Base-by-base conservation (phyloP, 345 rosid species). In the Toxicodendron radicans region DNA sequence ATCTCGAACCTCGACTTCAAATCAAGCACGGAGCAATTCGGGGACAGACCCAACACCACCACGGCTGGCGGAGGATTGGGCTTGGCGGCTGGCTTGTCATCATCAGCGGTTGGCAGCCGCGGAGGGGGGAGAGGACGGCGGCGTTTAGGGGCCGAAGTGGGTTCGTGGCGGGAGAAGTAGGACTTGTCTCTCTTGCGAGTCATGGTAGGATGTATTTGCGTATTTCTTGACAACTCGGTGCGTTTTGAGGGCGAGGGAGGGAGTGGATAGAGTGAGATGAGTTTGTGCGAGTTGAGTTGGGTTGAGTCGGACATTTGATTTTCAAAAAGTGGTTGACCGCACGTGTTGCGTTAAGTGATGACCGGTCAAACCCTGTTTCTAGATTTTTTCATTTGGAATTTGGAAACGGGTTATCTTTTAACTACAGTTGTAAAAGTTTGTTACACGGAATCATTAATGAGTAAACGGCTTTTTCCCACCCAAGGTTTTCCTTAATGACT, bases 1-100 rank as follows among this genome's bases (percentile, higher is more conserved):
- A 94, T 91, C 95, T 91, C 95, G 87, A 94, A 91, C 75, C 95
- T 86, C 5, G 94, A 91, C 82, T 94, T 94, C 59, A 94, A 85
- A 80, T 92, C 97, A 35, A 94, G 87, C 11, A 94, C 99, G n/a
- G 99, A 91, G 72, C 91, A 89, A 76, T 81, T 78, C 30, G 75
- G 73, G 8, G 89, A 72, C 63, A 95, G 84, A 16, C 95, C 97
- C 75, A 56, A 74, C 7, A 87, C 87, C 17, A 89, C 82, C 5
- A 94, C 79, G 9, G 90, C 88, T 1, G 91, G 93, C 0, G 97
- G 95, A 10, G 94, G 88, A 0, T 81, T 78, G 2, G 83, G 87
- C 78, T 86, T 91, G 1, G 45, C 3, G 1, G 61, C 12, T 2
- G 89, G 85, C 67, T 80, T 73, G 49, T 88, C 88, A 53, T 75